phyloP scores from a whole-genome alignment of 176 grass and related monocot species.

The Carex parvula region DNA sequence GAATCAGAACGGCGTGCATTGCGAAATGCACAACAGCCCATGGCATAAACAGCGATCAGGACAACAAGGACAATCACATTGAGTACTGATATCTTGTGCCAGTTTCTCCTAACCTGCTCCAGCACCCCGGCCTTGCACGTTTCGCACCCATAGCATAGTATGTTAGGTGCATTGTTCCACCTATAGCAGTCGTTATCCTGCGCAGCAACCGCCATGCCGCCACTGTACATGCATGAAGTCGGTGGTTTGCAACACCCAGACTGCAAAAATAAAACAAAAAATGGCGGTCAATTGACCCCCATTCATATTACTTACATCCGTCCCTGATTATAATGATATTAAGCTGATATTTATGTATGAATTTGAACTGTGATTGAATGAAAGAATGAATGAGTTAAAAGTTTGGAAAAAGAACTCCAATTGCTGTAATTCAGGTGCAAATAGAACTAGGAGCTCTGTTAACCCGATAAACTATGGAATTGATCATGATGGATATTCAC shows the following conservation, averaged over 20 bases:
- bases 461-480: neutral
- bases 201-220: conserved; percentile 41
- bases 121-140: conserved; percentile 93
- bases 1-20: conserved; percentile 58
- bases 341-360: neutral
- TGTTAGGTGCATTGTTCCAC: conserved; percentile 76
- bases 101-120: conserved; percentile 79
- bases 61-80: conserved; percentile 57
- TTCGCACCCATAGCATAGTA: conserved; percentile 83
- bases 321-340: neutral
- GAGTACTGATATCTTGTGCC: conserved; percentile 84
- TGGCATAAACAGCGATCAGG: conserved; percentile 61
- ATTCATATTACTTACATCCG: too few relatives aligned
- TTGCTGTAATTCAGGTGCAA: neutral
- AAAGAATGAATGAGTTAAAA: neutral
- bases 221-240: conserved; percentile 75
- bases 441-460: neutral
- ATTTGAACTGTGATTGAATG: neutral
- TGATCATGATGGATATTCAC: neutral
- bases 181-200: conserved; percentile 82
- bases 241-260: conserved; percentile 98
- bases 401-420: neutral
- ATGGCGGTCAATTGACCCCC: too few relatives aligned
- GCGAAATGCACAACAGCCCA: conserved; percentile 79
- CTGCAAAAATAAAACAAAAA: conserved; percentile 28